Conservation (phyloP, 805 yeast genomes). For the Komagataella ulmi region DNA sequence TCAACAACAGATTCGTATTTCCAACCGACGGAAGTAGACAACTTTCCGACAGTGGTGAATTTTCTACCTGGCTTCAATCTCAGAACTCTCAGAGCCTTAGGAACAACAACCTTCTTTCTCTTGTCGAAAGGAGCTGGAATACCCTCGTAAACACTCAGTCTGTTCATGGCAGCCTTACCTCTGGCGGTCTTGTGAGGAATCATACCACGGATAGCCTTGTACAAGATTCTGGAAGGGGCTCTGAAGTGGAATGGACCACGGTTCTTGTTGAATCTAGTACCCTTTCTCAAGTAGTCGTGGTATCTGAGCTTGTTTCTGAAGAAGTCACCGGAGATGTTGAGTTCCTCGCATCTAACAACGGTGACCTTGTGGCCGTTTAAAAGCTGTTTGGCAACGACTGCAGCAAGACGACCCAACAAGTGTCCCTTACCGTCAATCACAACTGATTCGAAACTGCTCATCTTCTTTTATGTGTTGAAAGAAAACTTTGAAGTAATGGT, state of each 20-base stretch:
- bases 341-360: conserved; percentile 93
- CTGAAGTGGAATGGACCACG: conserved; percentile 99
- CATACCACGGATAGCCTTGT: conserved; percentile 99
- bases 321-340: conserved; percentile 99
- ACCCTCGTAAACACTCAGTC: conserved; percentile 99
- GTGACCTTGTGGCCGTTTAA: conserved; percentile 97
- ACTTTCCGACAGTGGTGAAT: conserved; percentile 96
- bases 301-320: conserved; percentile 99
- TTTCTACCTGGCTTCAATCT: conserved; percentile 99
- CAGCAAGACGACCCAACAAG: conserved; percentile 98
- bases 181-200: conserved; percentile 99
- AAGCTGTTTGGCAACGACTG: conserved; percentile 96
- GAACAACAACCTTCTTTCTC: conserved; percentile 99
- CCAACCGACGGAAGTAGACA: conserved; percentile 97
- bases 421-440: conserved; percentile 99
- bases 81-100: conserved; percentile 97
- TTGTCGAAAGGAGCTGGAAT: conserved; percentile 99
- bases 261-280: conserved; percentile 96
- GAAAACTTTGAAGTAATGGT: background rate
- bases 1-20: conserved; percentile 97
- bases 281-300: conserved; percentile 99
- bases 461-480: conserved; percentile 11
- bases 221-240: conserved; percentile 99
- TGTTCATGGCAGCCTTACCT: conserved; percentile 99
- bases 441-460: conserved; percentile 91